Base-by-base conservation (phyloP, 2,329 filamentous ascomycete genomes). In the Purpureocillium takamizusanense region DNA sequence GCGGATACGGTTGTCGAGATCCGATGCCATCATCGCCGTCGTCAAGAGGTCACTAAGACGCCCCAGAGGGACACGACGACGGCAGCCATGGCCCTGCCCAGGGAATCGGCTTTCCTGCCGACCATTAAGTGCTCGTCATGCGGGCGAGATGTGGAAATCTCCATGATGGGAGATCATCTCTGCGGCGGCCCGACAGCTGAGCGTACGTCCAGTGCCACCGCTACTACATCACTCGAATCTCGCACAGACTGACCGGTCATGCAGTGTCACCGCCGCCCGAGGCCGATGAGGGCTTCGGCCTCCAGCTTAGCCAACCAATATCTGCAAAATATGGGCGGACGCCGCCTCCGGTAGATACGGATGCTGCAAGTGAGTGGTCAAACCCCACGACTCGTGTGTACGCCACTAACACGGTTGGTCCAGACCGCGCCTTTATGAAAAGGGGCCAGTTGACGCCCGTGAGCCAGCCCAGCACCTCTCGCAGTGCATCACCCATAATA, bases 51-150 rank as follows among this genome's bases (percentile, higher is more conserved):
- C 14, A 31, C 28, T 17, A 35, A 7, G 31, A 16, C 16, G 33
- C 15, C 30, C 32, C 15, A n/a, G 9, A 30, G 21, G 15, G 25
- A 32, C 29, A 14, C 18, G 21, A 16, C 16, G n/a, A 25, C 44
- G 42, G 32, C 41, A 53, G 61, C 45, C 46, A 74, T 75, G 70
- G 62, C 66, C 33, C 57, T 64, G 45, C 68, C 68, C 51, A 70
- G 79, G 54, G 73, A 78, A 58, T 82, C 78, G 58, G 73, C 75
- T 60, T 78, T 89, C 47, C 69, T 92, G 67, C 86, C 87, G 54
- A 80, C 80, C 17, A 85, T 94, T 63, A 94, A 90, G 70, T 94
- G 87, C 63, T 94, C 87, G 38, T 79, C 73, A 65, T 94, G 87
- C 57, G 76, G 78, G 31, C 61, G 67, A 31, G 77, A 89, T 52